These are phyloP conservation scores for Trametes punicea DNA, from an alignment of 768 basidiomycete genomes.

Conservation along the genomic window DNA sequence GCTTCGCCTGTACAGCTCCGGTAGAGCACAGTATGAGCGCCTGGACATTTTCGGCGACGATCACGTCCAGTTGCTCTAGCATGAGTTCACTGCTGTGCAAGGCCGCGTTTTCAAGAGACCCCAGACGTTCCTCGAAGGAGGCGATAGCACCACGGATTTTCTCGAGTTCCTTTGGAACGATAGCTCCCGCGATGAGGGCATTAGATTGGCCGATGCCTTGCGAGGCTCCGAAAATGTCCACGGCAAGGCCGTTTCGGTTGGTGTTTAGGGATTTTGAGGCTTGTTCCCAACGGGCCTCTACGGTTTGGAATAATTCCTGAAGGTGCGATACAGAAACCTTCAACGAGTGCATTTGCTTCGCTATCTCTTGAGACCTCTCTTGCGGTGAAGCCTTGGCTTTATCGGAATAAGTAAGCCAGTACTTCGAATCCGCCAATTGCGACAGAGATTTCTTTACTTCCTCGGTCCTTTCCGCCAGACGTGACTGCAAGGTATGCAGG, in stretches of 20 bases:
- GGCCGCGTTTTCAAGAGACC: not conserved
- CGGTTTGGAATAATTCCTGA: constrained; percentile 9
- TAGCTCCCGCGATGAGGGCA: constrained; percentile 13
- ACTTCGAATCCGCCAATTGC: constrained; percentile 4
- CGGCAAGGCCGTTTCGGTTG: not conserved
- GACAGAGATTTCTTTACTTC: constrained; percentile 8
- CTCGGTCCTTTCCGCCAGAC: constrained; percentile 8
- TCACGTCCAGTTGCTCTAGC: constrained; percentile 12
- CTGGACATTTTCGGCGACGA: constrained; percentile 17
- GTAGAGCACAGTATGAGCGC: constrained; percentile 10
- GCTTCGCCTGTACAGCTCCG: constrained; percentile 7
- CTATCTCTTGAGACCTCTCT: constrained; percentile 3
- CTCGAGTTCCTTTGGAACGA: constrained; percentile 14
- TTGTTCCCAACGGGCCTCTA: constrained; percentile 10
- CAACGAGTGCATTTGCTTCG: constrained; percentile 6
- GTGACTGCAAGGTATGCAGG: constrained; percentile 6
- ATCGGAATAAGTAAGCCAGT: constrained; percentile 10
- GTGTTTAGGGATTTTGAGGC: not conserved
- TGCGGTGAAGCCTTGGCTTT: not conserved
- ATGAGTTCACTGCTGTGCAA: constrained; percentile 1
- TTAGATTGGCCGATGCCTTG: constrained; percentile 5
- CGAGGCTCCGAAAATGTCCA: not conserved
- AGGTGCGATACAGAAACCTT: constrained; percentile 10
- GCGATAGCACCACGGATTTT: constrained; percentile 13
- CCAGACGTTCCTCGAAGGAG: constrained; percentile 13